Evolutionary conservation across 345 rosid species (phyloP), one percentile per base, ranked within the genome.

Genomic region (Eucalyptus leucophloia): DNA sequence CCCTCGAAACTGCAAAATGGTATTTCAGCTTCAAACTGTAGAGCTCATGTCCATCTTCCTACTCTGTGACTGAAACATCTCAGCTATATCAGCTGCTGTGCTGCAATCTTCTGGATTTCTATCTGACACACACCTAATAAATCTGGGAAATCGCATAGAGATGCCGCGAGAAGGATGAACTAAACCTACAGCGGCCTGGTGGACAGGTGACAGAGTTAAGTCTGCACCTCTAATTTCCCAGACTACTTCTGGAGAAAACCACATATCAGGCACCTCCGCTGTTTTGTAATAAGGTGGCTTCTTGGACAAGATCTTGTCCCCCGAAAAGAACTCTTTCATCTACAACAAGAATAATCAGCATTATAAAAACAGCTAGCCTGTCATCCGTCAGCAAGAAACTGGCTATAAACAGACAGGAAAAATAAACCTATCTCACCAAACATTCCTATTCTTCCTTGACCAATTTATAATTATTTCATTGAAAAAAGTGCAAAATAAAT

Each of bases 181-280:
- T 30, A 96, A 90, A 89, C 99, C 98, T 72, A 95, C 54, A n/a
- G 96, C 98, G 3, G 97, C 99, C 72, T 92, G 92, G 93, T 96
- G 98, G 88, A 95, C 97, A 4, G 97, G 99, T 10, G 97, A 97
- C n/a, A 97, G 88, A 18, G 98, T 96, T 40, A 97, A 94, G 90
- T 97, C 98, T 26, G 99, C 98, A 50, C 97, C 98, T 90, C 94
- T 93, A 86, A 96, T 94, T 93, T 93, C 97, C 99, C 99, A 97
- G 26, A 96, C 98, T 40, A 93, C 91, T 89, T 94, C 96, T 10
- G 97, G 92, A 12, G 95, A 72, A 91, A 97, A 96, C 99, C 99
- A 96, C 94, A 94, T 90, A 87, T 96, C 97, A 7, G 99, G 97
- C 58, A 88, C 93, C 94, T 97, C 99, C 13, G 90, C 94, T 37